Base-by-base conservation (phyloP, 306 rosid species). In the Quercus gilva region DNA sequence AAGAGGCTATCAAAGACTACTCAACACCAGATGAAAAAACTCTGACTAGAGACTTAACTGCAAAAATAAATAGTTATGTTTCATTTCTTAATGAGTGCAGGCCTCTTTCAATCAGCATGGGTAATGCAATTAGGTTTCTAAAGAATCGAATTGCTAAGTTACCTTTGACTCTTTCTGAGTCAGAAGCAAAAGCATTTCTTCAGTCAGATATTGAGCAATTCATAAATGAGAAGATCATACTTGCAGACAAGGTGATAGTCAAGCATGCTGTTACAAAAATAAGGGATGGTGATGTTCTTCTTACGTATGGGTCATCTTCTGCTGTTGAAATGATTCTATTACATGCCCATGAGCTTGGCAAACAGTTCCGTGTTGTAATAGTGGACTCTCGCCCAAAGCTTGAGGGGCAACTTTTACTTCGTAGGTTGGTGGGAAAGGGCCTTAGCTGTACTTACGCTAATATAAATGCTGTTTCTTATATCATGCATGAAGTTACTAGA, bases 71-170 rank as follows among this genome's bases (percentile, higher is more conserved):
- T 72, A 84, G 90, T 84, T 88, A 81, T 72, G 90, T 88, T 35
- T 88, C 92, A 59, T 88, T 86, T 86, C 87, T 88, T 20, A 88
- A 74, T 60, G 85, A 86, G 76, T 88, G 92, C 31, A 80, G 92
- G 68, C 92, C 92, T 78, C 86, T 88, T 71, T 88, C 92, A 79
- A 84, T 88, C 85, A 88, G 90, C 79, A 88, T 88, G 92, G 92
- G 92, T 59, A 88, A 88, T 86, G 90, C 92, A 33, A 86, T 88
- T 79, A 84, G 92, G 72, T 88, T 86, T 82, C 84, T 88, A 23
- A 88, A 88, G 73, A 88, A 88, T 77, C 89, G 73, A 61, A 79
- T 88, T 79, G 84, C 92, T 55, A 84, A 84, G 82, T 75, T 88
- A 69, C 90, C 88, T 71, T 74, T 86, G 86, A 25, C 86, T 56